A percentile compares a stretch with the other conserved stretches of the same genome.
These are phyloP conservation scores for Saccharum spontaneum DNA, from an alignment of 176 grass and related monocot genomes.

Conservation along the genomic window DNA sequence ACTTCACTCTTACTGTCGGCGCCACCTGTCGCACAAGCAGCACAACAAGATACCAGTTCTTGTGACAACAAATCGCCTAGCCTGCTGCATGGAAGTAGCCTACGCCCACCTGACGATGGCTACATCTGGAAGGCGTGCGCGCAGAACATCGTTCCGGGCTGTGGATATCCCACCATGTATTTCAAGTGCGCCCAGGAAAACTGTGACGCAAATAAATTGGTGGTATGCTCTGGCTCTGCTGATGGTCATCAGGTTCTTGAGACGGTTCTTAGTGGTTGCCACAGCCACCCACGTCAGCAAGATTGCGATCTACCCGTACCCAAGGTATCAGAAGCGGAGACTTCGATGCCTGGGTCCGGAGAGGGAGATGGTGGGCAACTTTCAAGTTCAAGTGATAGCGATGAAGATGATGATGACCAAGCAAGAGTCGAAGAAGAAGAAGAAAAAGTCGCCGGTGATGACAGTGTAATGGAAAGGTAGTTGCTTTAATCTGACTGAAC, in stretches of 20 bases:
- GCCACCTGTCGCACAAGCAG: background rate
- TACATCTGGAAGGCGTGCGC: conserved; percentile 33
- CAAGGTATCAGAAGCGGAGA: background rate
- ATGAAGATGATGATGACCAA: conserved; percentile 3
- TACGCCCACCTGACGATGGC: conserved; percentile 2
- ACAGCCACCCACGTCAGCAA: conserved; percentile 27
- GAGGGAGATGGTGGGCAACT: conserved; percentile 23
- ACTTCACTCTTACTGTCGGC: background rate
- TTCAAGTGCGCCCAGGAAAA: conserved; percentile 24
- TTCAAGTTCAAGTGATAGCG: conserved; percentile 10
- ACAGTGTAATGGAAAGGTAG: conserved; percentile 19
- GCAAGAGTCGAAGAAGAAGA: background rate
- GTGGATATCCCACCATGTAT: conserved; percentile 19
- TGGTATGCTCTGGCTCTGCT: conserved; percentile 27
- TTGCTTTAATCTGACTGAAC: background rate
- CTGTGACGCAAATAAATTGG: conserved; percentile 30
- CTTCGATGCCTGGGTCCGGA: background rate
- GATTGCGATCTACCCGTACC: background rate
- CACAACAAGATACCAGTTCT: background rate
- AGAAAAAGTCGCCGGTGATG: background rate
- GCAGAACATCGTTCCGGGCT: conserved; percentile 25
- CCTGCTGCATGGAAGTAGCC: background rate
- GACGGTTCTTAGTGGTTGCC: conserved; percentile 31
- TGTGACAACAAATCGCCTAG: background rate
- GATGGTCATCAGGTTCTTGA: conserved; percentile 34